Evolutionary conservation across 805 yeast species (phyloP), one percentile per base, ranked within the genome.

Genomic region (Tetrapisispora fleetii): DNA sequence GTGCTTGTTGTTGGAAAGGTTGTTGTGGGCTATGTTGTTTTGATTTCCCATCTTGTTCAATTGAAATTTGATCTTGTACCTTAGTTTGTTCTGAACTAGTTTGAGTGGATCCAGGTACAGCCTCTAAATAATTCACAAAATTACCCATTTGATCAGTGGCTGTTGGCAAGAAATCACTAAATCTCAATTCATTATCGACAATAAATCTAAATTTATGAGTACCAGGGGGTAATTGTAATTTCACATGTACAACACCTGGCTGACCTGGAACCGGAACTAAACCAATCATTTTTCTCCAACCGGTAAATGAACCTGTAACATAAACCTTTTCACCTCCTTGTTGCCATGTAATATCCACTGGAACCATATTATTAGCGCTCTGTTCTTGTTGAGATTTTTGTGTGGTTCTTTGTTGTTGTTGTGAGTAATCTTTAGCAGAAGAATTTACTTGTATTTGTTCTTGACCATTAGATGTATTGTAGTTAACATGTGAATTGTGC

Each of bases 271-370:
- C 67, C 10, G 70, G 68, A 30, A 75, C 75, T 58, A 93, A 71
- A 37, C 95, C 95, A 60, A 91, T 90, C 98, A 93, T 91, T 67
- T 90, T 91, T 56, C 96, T 75, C 98, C 99, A 93, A 3, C 96
- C 96, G 0, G 99, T 93, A 68, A 91, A 91, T 0, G 97, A 85
- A 45, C 99, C 99, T 35, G 97, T 93, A 14, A 91, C 96, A 64
- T 89, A 93, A 2, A 93, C 98, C 58, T 85, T 85, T 45, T 78
- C 78, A 52, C 99, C 99, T n/a, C 98, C 98, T 66, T 91, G 96
- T 17, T 80, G 81, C 99, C 99, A 91, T 54, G 79, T 80, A 50
- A 89, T 83, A 49, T 83, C 89, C 1, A 88, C 74, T 3, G 81
- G 80, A 5, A 62, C 60, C 62, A 66, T 55, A 37, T n/a, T 50